These are phyloP conservation scores for Leucogyrophana mollusca DNA, from an alignment of 768 basidiomycete genomes.

Conservation along the genomic window DNA sequence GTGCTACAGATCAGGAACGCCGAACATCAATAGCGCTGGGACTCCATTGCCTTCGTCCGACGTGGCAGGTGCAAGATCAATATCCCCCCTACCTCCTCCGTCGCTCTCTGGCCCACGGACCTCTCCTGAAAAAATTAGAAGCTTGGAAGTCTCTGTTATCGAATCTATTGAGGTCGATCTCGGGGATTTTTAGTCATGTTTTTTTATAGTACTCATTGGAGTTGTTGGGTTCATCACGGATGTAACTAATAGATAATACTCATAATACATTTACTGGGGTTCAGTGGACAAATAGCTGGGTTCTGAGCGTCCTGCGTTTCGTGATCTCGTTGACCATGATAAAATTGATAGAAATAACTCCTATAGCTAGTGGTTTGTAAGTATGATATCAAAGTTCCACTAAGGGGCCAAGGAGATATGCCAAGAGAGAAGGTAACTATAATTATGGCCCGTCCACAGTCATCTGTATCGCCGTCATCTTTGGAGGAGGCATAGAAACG, in stretches of 20 bases:
- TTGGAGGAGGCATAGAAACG: no score
- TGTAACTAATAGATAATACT: background rate
- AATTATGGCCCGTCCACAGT: no score
- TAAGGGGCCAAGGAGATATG: no score
- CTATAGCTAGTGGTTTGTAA: no score
- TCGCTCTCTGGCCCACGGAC: constrained; percentile 21
- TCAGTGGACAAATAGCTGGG: no score
- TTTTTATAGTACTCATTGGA: background rate
- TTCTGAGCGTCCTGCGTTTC: no score
- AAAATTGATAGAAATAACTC: no score
- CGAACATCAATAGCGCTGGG: constrained; percentile 46
- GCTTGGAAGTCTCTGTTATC: constrained; percentile 56
- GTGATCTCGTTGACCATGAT: no score
- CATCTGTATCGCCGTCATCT: no score
- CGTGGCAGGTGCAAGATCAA: constrained; percentile 26
- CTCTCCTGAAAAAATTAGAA: constrained; percentile 34
- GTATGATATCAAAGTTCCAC: no score
- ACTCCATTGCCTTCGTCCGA: constrained; percentile 37
- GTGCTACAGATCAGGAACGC: constrained; percentile 36
- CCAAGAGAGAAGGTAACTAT: no score
- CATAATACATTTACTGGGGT: background rate
- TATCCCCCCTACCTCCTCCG: constrained; percentile 34
- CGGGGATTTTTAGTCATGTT: constrained; percentile 62
- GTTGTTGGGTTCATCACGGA: background rate
- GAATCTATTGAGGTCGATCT: constrained; percentile 74